Conservation (phyloP, 2,329 filamentous ascomycete species). For the Colletotrichum sidae region DNA sequence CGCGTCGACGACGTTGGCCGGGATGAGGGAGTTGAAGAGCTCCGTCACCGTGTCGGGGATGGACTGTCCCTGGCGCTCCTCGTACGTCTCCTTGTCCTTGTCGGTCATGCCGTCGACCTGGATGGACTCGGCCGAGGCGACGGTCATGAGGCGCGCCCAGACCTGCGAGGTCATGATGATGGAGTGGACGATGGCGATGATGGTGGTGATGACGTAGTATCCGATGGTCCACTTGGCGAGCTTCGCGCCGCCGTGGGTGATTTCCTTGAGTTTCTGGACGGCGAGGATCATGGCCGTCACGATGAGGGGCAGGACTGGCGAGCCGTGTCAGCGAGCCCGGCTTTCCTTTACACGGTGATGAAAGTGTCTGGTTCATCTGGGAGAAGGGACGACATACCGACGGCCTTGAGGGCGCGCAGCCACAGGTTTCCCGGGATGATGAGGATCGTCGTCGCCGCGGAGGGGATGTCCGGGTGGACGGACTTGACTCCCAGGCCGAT, state of each 20-base stretch:
- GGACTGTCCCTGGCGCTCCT: conserved; percentile 47
- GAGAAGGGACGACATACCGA: conserved; percentile 49
- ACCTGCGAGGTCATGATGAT: conserved; percentile 59
- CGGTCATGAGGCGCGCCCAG: conserved; percentile 59
- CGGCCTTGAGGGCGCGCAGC: conserved; percentile 60
- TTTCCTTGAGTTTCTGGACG: conserved; percentile 58
- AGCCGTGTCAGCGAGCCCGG: conserved; percentile 5
- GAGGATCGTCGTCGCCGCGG: conserved; percentile 54
- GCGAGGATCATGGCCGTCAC: conserved; percentile 64
- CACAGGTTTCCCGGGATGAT: conserved; percentile 62
- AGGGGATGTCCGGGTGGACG: conserved; percentile 55
- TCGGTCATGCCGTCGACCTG: conserved; percentile 42
- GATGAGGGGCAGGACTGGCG: conserved; percentile 61
- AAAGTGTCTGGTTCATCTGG: background rate
- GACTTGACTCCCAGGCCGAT: conserved; percentile 60
- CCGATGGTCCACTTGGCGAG: conserved; percentile 62
- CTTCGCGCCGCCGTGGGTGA: conserved; percentile 55
- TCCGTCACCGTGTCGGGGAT: conserved; percentile 58
- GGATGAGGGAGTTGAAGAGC: conserved; percentile 62
- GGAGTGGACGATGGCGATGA: conserved; percentile 60
- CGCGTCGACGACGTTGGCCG: conserved; percentile 59
- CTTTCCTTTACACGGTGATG: too few relatives aligned
- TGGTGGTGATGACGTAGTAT: conserved; percentile 62
- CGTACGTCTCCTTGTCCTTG: conserved; percentile 45
- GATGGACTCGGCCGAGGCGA: conserved; percentile 48